phyloP scores from a whole-genome alignment of 2,329 filamentous ascomycete species.

The Fusarium pininemorale region DNA sequence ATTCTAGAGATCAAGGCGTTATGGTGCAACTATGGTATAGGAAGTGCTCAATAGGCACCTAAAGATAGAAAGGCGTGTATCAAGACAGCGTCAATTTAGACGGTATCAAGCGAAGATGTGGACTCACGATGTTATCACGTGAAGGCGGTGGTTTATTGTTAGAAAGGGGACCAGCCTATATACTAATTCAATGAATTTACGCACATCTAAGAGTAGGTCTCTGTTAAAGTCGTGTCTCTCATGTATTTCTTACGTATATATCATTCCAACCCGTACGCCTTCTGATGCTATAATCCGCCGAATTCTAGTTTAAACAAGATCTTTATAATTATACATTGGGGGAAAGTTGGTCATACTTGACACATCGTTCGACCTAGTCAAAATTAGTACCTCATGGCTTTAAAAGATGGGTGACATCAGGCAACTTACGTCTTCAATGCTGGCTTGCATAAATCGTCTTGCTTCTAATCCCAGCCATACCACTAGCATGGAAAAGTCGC shows the following conservation, averaged over 20 bases:
- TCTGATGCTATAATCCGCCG: slow-evolving; percentile 3
- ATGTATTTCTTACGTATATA: background rate
- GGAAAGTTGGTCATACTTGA: slow-evolving; percentile 88
- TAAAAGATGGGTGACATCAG: background rate
- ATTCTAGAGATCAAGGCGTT: slow-evolving; percentile 14
- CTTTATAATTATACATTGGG: slow-evolving; percentile 76
- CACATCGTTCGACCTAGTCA: slow-evolving; percentile 79
- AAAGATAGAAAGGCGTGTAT: slow-evolving; percentile 16
- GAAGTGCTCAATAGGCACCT: slow-evolving; percentile 25
- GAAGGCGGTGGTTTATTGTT: background rate
- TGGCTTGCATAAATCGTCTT: slow-evolving; percentile 87
- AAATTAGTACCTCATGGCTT: background rate
- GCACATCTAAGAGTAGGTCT: slow-evolving; percentile 8
- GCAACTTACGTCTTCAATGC: slow-evolving; percentile 80
- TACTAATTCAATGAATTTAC: background rate
- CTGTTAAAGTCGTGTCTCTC: background rate
- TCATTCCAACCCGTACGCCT: slow-evolving; percentile 22
- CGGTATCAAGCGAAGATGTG: slow-evolving; percentile 2
- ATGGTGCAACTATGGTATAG: slow-evolving; percentile 9
- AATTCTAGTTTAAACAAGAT: slow-evolving; percentile 5
- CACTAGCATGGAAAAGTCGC: slow-evolving; percentile 85
- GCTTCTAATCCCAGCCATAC: slow-evolving; percentile 94
- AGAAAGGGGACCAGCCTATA: background rate
- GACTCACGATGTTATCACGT: background rate
- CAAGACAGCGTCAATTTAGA: slow-evolving; percentile 10